Evolutionary conservation across 345 rosid species (phyloP), one percentile per base, ranked within the genome.

Genomic region (Camelina hispida): DNA sequence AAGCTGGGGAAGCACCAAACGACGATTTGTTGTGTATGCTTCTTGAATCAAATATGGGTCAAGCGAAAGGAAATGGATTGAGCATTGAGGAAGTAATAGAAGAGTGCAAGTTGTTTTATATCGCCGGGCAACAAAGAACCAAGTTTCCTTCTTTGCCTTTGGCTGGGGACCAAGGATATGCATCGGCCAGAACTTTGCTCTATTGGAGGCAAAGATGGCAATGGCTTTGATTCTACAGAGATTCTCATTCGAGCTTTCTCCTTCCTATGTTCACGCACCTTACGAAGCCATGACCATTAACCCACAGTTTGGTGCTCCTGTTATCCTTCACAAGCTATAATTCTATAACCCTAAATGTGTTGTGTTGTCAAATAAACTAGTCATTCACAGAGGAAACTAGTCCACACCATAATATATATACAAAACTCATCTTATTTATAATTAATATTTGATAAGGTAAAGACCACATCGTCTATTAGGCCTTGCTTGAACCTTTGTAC

Each of bases 1-100:
- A 67, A 46, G 62, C 7, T 1, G 79, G 80, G 28, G 79, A 54
- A 40, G 53, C 50, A 50, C 57, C 57, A 20, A 66, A 30, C n/a
- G 13, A 57, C 0, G 62, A 32, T 30, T 8, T 57, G 35, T 9
- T 57, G 0, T 20, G 22, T 15, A 57, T 1, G 3, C 62, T 57
- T 57, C 20, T 57, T 14, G 34, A 66, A 67, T 72, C 84, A 69
- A 52, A 48, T 82, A 22, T 25, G 74, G 30, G 82, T 80, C 13
- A 46, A 74, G 1, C 17, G 78, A 57, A 57, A 32, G 40, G 35
- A 30, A 30, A 57, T 57, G 40, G 62, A 28, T 30, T 85, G 79
- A 83, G 76, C 20, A 73, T 55, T 10, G 72, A 84, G 2, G 93
- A 89, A 2, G 81, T 91, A 16, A 72, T 87, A 2, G 84, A 89